phyloP scores from a whole-genome alignment of 2,329 filamentous ascomycete genomes.

The Xylariaceae sp. region DNA sequence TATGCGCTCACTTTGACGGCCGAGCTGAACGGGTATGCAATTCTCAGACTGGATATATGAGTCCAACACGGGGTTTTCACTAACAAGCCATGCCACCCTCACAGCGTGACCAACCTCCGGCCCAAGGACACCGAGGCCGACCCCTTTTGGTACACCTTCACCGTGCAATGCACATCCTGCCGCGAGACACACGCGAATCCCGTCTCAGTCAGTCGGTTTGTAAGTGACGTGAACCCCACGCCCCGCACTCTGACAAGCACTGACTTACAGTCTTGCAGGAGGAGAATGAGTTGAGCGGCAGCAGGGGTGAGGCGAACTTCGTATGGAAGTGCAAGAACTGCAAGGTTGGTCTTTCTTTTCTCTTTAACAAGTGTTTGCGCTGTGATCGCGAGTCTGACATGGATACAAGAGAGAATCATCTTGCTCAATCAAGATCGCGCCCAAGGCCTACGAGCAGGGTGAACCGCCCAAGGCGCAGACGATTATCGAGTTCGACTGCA shows the following conservation, averaged over 20 bases:
- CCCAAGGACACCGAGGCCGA: constrained; percentile 75
- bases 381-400: constrained; percentile 4
- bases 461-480: constrained; percentile 72
- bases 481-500: constrained; percentile 87
- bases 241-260: background rate
- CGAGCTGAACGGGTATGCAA: constrained; percentile 60
- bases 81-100: constrained; percentile 8
- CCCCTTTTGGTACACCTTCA: constrained; percentile 97
- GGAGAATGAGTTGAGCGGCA: constrained; percentile 83
- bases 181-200: constrained; percentile 83
- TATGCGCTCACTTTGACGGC: constrained; percentile 62
- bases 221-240: constrained; percentile 42
- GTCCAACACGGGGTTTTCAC: background rate
- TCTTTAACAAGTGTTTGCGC: too few relatives aligned
- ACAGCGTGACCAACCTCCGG: constrained; percentile 81
- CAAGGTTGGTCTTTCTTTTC: constrained; percentile 58
- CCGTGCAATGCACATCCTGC: constrained; percentile 96
- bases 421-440: constrained; percentile 72
- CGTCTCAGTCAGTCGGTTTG: constrained; percentile 83
- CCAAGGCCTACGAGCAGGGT: constrained; percentile 63
- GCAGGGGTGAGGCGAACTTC: constrained; percentile 93
- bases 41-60: background rate
- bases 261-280: constrained; percentile 53
- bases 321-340: constrained; percentile 99
- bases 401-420: constrained; percentile 68